Percentiles rank a stretch among this genome's conserved stretches.
phyloP scores from a whole-genome alignment of 164 flowering plant species.

The Berberis thunbergii region DNA sequence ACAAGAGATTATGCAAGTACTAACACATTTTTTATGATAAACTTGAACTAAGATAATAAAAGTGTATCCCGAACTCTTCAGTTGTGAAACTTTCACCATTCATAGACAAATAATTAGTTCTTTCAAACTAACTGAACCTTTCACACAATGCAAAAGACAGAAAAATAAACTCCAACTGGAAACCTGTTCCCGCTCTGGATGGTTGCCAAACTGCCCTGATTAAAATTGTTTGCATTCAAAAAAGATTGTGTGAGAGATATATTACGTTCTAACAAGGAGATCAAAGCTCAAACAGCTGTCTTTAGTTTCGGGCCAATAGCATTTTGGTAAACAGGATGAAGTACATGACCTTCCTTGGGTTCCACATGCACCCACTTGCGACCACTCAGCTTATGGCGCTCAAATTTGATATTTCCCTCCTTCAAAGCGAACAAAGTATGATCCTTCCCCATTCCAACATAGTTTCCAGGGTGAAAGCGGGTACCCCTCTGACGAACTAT shows the following conservation, averaged over 20 bases:
- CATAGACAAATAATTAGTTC: background rate
- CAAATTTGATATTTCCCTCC: constrained; percentile 84
- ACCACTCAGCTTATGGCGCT: constrained; percentile 56
- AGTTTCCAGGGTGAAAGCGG: constrained; percentile 90
- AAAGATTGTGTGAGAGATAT: background rate
- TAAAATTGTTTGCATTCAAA: background rate
- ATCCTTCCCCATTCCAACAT: constrained; percentile 90
- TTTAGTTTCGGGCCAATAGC: constrained; percentile 11
- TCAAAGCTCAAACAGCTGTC: constrained; percentile 13
- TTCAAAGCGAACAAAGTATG: constrained; percentile 87
- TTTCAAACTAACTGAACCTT: background rate
- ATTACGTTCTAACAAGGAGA: background rate
- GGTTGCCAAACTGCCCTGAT: background rate
- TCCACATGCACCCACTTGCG: constrained; percentile 90
- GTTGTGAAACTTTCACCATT: background rate
- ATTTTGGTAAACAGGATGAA: constrained; percentile 59
- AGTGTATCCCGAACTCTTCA: no score
- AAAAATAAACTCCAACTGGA: no score
- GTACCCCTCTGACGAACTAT: constrained; percentile 92
- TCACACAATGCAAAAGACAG: background rate
- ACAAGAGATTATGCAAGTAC: no score
- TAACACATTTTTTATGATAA: no score
- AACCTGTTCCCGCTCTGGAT: no score
- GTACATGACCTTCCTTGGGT: constrained; percentile 77
- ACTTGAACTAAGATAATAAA: no score